Percentiles rank a stretch among this genome's conserved stretches.
Evolutionary conservation across 2,329 filamentous ascomycete species (phyloP).

Genomic region (Ambrosiella cleistominuta): DNA sequence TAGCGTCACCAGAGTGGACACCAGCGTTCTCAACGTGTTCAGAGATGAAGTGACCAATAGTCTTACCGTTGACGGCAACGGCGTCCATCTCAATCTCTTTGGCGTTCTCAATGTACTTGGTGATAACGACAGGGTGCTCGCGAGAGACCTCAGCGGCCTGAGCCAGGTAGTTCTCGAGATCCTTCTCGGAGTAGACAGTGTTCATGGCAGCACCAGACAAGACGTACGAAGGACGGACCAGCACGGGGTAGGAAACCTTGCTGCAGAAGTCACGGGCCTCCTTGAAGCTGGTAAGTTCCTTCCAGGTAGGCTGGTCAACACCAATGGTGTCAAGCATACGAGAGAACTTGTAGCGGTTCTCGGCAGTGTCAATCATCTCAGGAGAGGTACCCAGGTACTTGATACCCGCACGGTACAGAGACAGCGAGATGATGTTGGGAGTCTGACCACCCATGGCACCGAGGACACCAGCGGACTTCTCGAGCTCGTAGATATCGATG

Average conservation of each 20-base stretch:
- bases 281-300: conserved; percentile 86
- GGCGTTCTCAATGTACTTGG: conserved; percentile 97
- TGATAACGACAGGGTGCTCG: conserved; percentile 94
- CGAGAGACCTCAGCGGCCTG: conserved; percentile 87
- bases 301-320: conserved; percentile 95
- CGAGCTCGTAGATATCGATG: conserved; percentile 82
- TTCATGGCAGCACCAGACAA: conserved; percentile 98
- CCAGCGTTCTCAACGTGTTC: conserved; percentile 98
- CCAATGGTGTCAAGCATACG: conserved; percentile 90
- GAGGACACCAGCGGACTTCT: conserved; percentile 67
- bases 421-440: conserved; percentile 91
- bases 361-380: conserved; percentile 95
- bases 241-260: conserved; percentile 77
- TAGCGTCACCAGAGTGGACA: conserved; percentile 96
- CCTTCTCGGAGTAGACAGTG: conserved; percentile 91
- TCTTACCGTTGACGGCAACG: conserved; percentile 72
- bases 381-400: conserved; percentile 90
- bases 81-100: conserved; percentile 99
- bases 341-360: conserved; percentile 97
- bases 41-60: conserved; percentile 92
- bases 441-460: conserved; percentile 96
- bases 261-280: conserved; percentile 79
- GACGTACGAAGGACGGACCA: conserved; percentile 92
- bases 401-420: conserved; percentile 72
- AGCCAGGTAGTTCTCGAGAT: conserved; percentile 71